A percentile compares a stretch with the other conserved stretches of the same genome.
These are phyloP conservation scores for Panus rudis DNA, from an alignment of 768 basidiomycete genomes.

Conservation along the genomic window DNA sequence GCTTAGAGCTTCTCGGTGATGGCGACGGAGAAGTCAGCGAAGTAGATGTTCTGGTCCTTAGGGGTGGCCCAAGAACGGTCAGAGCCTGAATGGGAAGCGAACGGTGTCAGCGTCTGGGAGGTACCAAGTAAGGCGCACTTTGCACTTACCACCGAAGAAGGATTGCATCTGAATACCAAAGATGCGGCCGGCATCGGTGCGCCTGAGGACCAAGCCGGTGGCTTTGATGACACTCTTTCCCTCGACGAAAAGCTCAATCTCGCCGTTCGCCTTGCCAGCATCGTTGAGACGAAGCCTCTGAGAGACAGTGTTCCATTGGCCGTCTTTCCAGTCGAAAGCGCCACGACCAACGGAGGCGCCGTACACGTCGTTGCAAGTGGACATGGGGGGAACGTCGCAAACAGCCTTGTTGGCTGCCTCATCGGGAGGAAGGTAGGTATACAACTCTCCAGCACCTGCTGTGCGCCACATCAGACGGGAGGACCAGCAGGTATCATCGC, in stretches of 20 bases:
- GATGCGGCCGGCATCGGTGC: slow-evolving; percentile 41
- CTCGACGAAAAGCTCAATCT: slow-evolving; percentile 59
- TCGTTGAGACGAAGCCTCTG: slow-evolving; percentile 74
- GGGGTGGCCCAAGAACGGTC: slow-evolving; percentile 48
- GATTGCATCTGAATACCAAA: slow-evolving; percentile 69
- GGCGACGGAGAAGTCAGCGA: slow-evolving; percentile 65
- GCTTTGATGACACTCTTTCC: slow-evolving; percentile 60
- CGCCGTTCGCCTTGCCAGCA: slow-evolving; percentile 61
- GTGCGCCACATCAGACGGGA: slow-evolving; percentile 66
- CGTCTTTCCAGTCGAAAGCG: slow-evolving; percentile 31
- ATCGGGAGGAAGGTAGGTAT: slow-evolving; percentile 56
- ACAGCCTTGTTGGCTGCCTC: slow-evolving; percentile 40
- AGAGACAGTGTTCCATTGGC: slow-evolving; percentile 12
- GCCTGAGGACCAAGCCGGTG: slow-evolving; percentile 46
- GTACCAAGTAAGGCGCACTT: too few species aligned
- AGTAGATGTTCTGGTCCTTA: slow-evolving; percentile 53
- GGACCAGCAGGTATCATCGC: slow-evolving; percentile 51
- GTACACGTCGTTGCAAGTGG: slow-evolving; percentile 52
- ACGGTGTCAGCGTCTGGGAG: slow-evolving; percentile 9
- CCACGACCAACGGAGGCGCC: slow-evolving; percentile 66
- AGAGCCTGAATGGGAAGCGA: slow-evolving; percentile 31
- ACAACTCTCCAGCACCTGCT: slow-evolving; percentile 55
- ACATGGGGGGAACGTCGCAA: slow-evolving; percentile 39
- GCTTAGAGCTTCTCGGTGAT: slow-evolving; percentile 42
- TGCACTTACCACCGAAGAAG: slow-evolving; percentile 62